These are phyloP conservation scores for Monilinia polystroma DNA, from an alignment of 2,329 filamentous ascomycete genomes.

Conservation along the genomic window DNA sequence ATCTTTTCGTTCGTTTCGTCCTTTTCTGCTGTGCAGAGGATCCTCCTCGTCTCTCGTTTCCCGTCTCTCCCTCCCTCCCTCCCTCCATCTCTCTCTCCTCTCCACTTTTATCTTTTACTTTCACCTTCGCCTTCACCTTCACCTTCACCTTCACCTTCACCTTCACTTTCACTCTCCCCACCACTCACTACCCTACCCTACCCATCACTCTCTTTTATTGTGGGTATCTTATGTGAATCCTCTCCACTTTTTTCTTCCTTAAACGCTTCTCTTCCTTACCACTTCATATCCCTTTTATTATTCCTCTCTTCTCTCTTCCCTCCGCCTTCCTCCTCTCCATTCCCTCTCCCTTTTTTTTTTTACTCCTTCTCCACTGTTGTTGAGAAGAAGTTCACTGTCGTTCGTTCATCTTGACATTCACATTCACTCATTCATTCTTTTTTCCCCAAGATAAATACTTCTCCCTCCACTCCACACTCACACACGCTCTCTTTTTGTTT, in stretches of 20 bases:
- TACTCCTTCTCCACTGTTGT: not conserved
- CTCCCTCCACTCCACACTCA: no score
- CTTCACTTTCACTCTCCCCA: no score
- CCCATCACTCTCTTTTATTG: not conserved
- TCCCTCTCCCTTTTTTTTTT: constrained; percentile 8
- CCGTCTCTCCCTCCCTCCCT: no score
- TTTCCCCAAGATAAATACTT: constrained; percentile 13
- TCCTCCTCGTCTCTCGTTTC: no score
- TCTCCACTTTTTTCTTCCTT: no score
- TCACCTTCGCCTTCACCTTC: not conserved
- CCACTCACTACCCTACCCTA: not conserved
- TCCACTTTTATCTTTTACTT: not conserved
- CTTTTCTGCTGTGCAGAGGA: no score
- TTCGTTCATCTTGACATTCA: not conserved
- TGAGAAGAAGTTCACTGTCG: not conserved
- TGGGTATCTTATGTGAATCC: no score
- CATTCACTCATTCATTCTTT: constrained; percentile 1
- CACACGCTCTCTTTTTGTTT: constrained; percentile 6
- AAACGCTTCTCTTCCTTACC: no score
- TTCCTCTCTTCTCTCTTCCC: not conserved
- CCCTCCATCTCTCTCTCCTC: no score
- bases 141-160: no score
- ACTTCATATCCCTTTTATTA: no score
- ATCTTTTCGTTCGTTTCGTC: no score
- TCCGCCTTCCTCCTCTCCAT: not conserved